These are phyloP conservation scores for Pseudoturritis turrita DNA, from an alignment of 345 rosid species.

Conservation along the genomic window DNA sequence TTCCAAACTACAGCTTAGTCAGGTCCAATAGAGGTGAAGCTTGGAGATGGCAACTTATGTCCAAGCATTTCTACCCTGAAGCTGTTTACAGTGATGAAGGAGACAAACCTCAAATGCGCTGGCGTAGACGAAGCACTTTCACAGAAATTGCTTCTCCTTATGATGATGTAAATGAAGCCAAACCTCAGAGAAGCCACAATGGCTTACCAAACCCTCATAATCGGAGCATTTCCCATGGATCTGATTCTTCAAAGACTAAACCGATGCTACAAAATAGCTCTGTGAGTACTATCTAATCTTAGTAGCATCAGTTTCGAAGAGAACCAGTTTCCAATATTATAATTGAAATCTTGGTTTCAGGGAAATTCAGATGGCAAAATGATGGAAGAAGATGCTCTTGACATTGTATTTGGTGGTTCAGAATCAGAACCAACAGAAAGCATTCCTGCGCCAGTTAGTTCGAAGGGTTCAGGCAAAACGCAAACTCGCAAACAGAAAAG, in stretches of 20 bases:
- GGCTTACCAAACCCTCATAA: constrained; percentile 13
- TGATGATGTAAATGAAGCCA: constrained; percentile 13
- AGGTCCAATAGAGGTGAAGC: constrained; percentile 49
- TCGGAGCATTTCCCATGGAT: neutral
- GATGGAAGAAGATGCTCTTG: constrained; percentile 28
- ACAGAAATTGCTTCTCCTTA: constrained; percentile 31
- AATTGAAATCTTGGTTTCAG: constrained; percentile 1
- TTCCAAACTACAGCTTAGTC: constrained; percentile 45
- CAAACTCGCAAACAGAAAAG: constrained; percentile 33
- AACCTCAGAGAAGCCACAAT: constrained; percentile 7
- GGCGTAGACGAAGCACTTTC: constrained; percentile 65
- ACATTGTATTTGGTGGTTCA: constrained; percentile 24
- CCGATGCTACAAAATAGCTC: neutral
- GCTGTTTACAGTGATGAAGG: constrained; percentile 64
- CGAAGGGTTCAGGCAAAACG: constrained; percentile 10
- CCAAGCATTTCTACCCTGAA: constrained; percentile 73
- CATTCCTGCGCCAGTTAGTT: neutral
- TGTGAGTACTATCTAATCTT: constrained; percentile 19
- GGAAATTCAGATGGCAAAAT: constrained; percentile 14
- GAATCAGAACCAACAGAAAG: constrained; percentile 22
- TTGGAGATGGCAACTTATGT: constrained; percentile 45
- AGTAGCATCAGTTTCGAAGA: constrained; percentile 1
- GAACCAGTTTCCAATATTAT: neutral
- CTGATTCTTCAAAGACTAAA: constrained; percentile 21
- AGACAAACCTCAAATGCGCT: constrained; percentile 53